Conservation (phyloP, 352 stramenopile genomes). For the Pythium utonaiense region DNA sequence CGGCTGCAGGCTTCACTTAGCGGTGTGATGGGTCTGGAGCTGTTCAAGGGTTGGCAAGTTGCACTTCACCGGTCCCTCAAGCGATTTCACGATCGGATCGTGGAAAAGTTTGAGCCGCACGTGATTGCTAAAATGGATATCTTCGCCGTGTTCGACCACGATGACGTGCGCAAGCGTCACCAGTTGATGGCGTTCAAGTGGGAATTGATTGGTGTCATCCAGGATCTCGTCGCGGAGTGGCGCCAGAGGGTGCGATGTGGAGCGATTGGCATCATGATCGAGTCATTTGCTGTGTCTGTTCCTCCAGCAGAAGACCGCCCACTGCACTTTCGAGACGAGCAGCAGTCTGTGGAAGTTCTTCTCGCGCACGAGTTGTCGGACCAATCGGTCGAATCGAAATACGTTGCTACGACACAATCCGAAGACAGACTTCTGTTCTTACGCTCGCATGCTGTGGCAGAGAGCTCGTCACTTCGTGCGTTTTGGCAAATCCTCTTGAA, state of each 20-base stretch:
- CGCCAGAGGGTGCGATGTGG: not conserved
- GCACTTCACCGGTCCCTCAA: slow-evolving; percentile 1
- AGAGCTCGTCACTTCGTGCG: not conserved
- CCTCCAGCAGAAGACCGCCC: not conserved
- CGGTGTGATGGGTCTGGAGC: not conserved
- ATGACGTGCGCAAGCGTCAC: slow-evolving; percentile 2
- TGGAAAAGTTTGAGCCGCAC: not conserved
- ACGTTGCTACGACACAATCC: not conserved
- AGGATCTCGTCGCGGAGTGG: slow-evolving; percentile 1
- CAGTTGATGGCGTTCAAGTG: slow-evolving; percentile 5
- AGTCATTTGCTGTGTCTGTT: slow-evolving; percentile 2
- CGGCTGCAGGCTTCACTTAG: not conserved
- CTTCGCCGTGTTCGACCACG: slow-evolving; percentile 1
- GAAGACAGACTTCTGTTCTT: not conserved
- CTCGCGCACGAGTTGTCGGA: not conserved
- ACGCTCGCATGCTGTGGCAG: not conserved
- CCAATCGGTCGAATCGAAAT: not conserved
- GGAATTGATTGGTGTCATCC: not conserved
- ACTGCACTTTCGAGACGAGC: not conserved
- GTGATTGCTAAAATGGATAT: slow-evolving; percentile 1
- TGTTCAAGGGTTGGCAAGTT: slow-evolving; percentile 2
- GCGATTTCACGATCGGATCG: slow-evolving; percentile 1
- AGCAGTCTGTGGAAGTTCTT: not conserved
- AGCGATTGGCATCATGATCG: not conserved
- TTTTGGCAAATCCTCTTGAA: not conserved